These are phyloP conservation scores for Echeveria elegans DNA, from an alignment of 164 flowering plant genomes.

Conservation along the genomic window DNA sequence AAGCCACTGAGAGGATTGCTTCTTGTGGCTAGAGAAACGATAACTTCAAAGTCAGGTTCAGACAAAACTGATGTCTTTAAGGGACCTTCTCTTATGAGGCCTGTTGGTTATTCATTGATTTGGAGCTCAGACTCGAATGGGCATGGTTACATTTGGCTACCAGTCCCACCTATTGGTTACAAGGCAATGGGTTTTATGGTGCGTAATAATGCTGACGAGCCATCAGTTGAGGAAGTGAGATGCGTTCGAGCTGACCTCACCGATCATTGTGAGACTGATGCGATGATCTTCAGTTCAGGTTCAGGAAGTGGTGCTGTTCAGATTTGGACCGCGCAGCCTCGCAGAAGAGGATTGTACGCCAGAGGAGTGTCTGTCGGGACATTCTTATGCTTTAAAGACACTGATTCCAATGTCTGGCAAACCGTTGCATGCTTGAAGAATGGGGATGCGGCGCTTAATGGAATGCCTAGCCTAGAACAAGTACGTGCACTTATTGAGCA, in stretches of 20 bases:
- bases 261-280: slow-evolving; percentile 21
- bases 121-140: slow-evolving; percentile 22
- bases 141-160: slow-evolving; percentile 32
- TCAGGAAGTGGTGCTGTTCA: slow-evolving; percentile 15
- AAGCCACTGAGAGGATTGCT: slow-evolving; percentile 38
- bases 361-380: slow-evolving; percentile 37
- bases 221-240: slow-evolving; percentile 25
- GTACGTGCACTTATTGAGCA: slow-evolving; percentile 31
- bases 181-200: slow-evolving; percentile 35
- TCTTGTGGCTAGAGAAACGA: slow-evolving; percentile 27
- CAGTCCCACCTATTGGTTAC: slow-evolving; percentile 33
- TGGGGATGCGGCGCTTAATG: slow-evolving; percentile 15
- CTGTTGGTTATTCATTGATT: slow-evolving; percentile 7
- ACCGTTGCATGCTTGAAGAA: slow-evolving; percentile 33
- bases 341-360: slow-evolving; percentile 23
- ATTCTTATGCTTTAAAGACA: slow-evolving; percentile 25
- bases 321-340: slow-evolving; percentile 28
- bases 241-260: slow-evolving; percentile 40
- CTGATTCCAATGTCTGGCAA: slow-evolving; percentile 2
- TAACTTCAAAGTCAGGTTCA: background rate
- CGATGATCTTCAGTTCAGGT: slow-evolving; percentile 13
- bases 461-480: slow-evolving; percentile 37
- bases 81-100: slow-evolving; percentile 18
- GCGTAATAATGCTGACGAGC: slow-evolving; percentile 17
- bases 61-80: background rate